Conservation (phyloP, 495 filamentous ascomycete species). For the Penicillium longicatenatum region DNA sequence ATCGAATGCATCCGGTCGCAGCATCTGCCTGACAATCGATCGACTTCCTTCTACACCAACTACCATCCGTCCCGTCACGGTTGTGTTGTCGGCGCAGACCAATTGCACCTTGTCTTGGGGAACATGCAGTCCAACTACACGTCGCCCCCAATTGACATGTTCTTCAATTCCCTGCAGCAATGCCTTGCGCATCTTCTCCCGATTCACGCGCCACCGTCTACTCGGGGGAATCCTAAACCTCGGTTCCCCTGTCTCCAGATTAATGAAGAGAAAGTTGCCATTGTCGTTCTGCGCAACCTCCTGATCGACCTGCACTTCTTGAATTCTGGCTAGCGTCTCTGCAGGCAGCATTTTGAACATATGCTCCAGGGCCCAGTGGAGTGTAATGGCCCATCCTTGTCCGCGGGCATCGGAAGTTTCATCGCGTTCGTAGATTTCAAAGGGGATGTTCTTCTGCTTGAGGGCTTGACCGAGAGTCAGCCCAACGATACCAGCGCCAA, state of each 20-base stretch:
- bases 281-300: slow-evolving; percentile 29
- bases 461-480: slow-evolving; percentile 58
- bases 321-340: slow-evolving; percentile 44
- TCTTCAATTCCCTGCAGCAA: slow-evolving; percentile 29
- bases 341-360: slow-evolving; percentile 51
- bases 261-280: slow-evolving; percentile 35
- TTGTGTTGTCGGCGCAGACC: slow-evolving; percentile 21
- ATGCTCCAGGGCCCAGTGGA: slow-evolving; percentile 58
- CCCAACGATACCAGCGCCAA: slow-evolving; percentile 60
- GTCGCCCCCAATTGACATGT: slow-evolving; percentile 27
- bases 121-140: slow-evolving; percentile 16
- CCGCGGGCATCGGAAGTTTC: slow-evolving; percentile 37
- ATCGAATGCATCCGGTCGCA: slow-evolving; percentile 32
- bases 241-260: slow-evolving; percentile 29
- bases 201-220: slow-evolving; percentile 31
- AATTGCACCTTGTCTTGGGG: slow-evolving; percentile 13
- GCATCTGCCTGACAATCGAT: slow-evolving; percentile 42
- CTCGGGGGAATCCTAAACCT: slow-evolving; percentile 31
- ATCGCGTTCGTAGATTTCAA: slow-evolving; percentile 59
- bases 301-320: slow-evolving; percentile 52
- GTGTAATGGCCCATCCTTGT: slow-evolving; percentile 60
- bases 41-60: slow-evolving; percentile 53
- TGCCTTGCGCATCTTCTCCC: slow-evolving; percentile 27
- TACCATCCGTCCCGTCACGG: slow-evolving; percentile 26
- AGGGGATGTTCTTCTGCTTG: slow-evolving; percentile 43